A percentile compares a stretch with the other conserved stretches of the same genome.
These are phyloP conservation scores for Penicillium oxalicum DNA, from an alignment of 2,329 filamentous ascomycete species.

Conservation along the genomic window DNA sequence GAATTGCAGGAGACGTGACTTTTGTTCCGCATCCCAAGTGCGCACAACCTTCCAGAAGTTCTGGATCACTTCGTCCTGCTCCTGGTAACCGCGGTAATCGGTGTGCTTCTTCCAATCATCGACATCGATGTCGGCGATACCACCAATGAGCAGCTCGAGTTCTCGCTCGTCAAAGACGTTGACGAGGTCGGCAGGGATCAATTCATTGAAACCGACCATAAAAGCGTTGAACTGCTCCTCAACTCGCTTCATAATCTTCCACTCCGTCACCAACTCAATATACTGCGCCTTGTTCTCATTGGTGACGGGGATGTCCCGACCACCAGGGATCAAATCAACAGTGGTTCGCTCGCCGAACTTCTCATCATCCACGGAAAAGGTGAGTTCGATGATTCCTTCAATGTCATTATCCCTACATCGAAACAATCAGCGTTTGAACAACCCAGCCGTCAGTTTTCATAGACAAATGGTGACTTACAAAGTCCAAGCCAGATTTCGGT, in stretches of 20 bases:
- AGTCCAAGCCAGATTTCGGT: slow-evolving; percentile 94
- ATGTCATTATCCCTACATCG: slow-evolving; percentile 79
- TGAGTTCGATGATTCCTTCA: slow-evolving; percentile 87
- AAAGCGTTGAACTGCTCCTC: slow-evolving; percentile 98
- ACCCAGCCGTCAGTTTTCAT: background rate
- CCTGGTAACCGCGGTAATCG: slow-evolving; percentile 96
- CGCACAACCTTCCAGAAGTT: slow-evolving; percentile 97
- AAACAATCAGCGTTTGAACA: slow-evolving; percentile 16
- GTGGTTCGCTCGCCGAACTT: slow-evolving; percentile 91
- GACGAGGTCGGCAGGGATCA: slow-evolving; percentile 92
- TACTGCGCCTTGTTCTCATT: slow-evolving; percentile 99
- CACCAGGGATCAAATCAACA: slow-evolving; percentile 86
- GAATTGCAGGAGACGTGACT: slow-evolving; percentile 91
- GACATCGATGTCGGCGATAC: slow-evolving; percentile 99
- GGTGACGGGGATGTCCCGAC: slow-evolving; percentile 88
- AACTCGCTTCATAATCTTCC: slow-evolving; percentile 98
- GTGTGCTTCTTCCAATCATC: slow-evolving; percentile 99
- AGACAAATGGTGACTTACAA: slow-evolving; percentile 48
- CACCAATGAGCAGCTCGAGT: slow-evolving; percentile 89
- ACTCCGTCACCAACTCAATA: slow-evolving; percentile 97
- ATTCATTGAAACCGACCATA: slow-evolving; percentile 93
- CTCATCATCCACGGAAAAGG: slow-evolving; percentile 95
- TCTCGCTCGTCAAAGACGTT: slow-evolving; percentile 99
- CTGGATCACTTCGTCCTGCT: slow-evolving; percentile 93
- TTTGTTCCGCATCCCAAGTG: slow-evolving; percentile 96